Conservation (phyloP, 768 basidiomycete species). For the Pluteus cervinus region DNA sequence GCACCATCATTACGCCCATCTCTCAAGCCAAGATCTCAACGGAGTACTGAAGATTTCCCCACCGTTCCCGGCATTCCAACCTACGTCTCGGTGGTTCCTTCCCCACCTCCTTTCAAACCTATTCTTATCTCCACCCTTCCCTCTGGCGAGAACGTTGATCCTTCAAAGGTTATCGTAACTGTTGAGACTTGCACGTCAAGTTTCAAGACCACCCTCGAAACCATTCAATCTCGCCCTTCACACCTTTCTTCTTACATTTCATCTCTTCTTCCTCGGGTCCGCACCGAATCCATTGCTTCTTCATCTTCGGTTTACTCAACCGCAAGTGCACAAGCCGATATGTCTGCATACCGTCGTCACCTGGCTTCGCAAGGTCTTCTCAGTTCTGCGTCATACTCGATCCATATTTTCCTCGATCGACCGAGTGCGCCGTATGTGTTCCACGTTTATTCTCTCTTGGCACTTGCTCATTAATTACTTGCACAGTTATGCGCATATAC, state of each 20-base stretch:
- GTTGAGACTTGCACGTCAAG: constrained; percentile 69
- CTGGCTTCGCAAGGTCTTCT: constrained; percentile 55
- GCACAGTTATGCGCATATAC: constrained; percentile 61
- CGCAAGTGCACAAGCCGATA: constrained; percentile 41
- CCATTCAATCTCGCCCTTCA: constrained; percentile 65
- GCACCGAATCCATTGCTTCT: constrained; percentile 37
- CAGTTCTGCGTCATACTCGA: constrained; percentile 33
- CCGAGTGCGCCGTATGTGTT: constrained; percentile 69
- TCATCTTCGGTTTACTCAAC: constrained; percentile 57
- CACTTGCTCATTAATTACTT: neutral
- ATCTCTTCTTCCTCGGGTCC: constrained; percentile 31
- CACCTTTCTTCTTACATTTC: constrained; percentile 54
- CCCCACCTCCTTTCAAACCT: constrained; percentile 54
- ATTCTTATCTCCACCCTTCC: constrained; percentile 61
- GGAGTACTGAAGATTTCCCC: constrained; percentile 32
- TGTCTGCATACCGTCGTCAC: constrained; percentile 57
- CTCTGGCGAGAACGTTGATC: constrained; percentile 39
- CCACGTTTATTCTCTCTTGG: neutral
- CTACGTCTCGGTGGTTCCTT: constrained; percentile 35
- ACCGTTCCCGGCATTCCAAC: constrained; percentile 46
- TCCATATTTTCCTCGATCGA: constrained; percentile 77
- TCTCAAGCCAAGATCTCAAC: constrained; percentile 21
- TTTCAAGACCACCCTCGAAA: constrained; percentile 59
- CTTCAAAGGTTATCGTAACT: constrained; percentile 58
- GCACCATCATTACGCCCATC: constrained; percentile 29